These are phyloP conservation scores for Thelonectria rubi DNA, from an alignment of 2,329 filamentous ascomycete species.

Conservation along the genomic window DNA sequence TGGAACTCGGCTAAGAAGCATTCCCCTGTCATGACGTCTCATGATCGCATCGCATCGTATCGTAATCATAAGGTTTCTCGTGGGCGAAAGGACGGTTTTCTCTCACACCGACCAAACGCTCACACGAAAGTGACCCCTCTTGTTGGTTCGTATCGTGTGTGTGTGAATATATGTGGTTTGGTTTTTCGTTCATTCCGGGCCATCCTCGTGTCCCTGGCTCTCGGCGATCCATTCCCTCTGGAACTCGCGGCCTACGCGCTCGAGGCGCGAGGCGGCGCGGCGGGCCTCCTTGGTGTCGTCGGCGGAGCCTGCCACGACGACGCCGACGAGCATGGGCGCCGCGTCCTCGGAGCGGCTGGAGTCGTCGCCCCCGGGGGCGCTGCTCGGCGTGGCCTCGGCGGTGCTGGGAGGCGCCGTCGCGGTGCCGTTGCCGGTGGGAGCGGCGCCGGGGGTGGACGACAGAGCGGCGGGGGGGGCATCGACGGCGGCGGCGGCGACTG, in stretches of 20 bases:
- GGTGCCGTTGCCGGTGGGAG: conserved; percentile 22
- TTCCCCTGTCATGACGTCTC: conserved; percentile 30
- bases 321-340: conserved; percentile 62
- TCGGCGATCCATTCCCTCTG: conserved; percentile 61
- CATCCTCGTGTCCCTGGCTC: conserved; percentile 39
- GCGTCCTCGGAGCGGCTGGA: conserved; percentile 43
- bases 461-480: conserved; percentile 8
- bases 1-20: not conserved
- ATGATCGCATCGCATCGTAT: conserved; percentile 31
- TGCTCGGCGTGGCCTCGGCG: conserved; percentile 25
- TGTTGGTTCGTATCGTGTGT: not conserved
- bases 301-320: conserved; percentile 61
- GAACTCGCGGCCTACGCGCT: conserved; percentile 63
- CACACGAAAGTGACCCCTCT: not conserved
- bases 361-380: conserved; percentile 27
- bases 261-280: conserved; percentile 61
- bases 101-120: not conserved
- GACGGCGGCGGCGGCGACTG: conserved; percentile 25
- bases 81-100: conserved; percentile 14
- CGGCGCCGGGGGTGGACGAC: conserved; percentile 12
- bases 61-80: conserved; percentile 38
- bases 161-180: no score
- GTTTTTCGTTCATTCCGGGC: conserved; percentile 36
- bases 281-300: conserved; percentile 61
- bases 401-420: conserved; percentile 15